Percentiles rank a stretch among this genome's conserved stretches.
Conservation (phyloP, 371 early-diverging fungal genomes). For the Mucor lusitanicus region DNA sequence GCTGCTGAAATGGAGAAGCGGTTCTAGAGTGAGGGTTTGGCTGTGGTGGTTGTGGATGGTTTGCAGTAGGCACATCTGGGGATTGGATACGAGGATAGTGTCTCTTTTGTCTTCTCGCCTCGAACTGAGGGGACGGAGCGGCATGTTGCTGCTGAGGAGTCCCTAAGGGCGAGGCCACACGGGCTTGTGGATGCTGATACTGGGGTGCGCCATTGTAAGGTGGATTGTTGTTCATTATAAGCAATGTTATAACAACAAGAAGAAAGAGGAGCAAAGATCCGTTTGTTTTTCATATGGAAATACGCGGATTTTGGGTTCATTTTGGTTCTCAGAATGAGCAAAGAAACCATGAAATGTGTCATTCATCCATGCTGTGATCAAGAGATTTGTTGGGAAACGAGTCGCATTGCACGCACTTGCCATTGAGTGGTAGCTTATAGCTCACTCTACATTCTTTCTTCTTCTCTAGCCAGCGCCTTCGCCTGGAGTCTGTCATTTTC, state of each 20-base stretch:
- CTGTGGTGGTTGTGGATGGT: background rate
- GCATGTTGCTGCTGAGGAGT: background rate
- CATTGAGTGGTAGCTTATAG: no score
- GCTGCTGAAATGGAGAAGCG: background rate
- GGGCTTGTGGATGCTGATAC: background rate
- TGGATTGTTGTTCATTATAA: background rate
- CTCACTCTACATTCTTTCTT: no score
- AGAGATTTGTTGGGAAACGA: background rate
- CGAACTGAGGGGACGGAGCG: constrained; percentile 2
- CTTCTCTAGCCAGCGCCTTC: no score
- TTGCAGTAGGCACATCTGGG: background rate
- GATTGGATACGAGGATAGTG: constrained; percentile 13
- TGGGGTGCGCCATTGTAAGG: background rate
- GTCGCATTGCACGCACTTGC: no score
- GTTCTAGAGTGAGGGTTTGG: background rate
- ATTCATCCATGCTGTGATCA: background rate
- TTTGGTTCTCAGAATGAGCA: background rate
- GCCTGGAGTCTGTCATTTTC: no score
- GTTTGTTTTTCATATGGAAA: background rate
- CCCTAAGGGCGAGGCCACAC: background rate
- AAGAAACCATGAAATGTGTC: background rate
- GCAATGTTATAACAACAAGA: background rate
- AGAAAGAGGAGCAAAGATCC: background rate
- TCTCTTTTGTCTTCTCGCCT: constrained; percentile 8
- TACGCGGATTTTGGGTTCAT: background rate